Conservation (phyloP, 345 rosid species). For the Stellera chamaejasme region DNA sequence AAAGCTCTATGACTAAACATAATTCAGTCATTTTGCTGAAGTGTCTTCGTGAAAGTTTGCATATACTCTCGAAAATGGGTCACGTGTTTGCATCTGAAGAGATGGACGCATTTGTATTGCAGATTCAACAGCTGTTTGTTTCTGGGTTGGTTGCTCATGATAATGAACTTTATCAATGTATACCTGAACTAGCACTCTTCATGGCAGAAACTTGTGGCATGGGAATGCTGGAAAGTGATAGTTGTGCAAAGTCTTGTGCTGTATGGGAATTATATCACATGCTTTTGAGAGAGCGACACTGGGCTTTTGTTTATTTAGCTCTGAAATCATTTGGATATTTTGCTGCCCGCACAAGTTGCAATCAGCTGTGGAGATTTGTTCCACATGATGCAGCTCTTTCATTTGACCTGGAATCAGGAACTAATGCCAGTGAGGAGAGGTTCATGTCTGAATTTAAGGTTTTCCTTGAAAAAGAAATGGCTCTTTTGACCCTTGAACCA, state of each 20-base stretch:
- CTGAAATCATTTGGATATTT: constrained; percentile 73
- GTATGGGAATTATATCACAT: constrained; percentile 76
- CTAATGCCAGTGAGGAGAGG: constrained; percentile 48
- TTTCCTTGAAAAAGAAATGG: constrained; percentile 73
- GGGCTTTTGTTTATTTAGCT: constrained; percentile 75
- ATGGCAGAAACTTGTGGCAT: constrained; percentile 59
- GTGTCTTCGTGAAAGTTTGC: constrained; percentile 47
- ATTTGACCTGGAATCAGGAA: constrained; percentile 48
- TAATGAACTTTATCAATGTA: constrained; percentile 34
- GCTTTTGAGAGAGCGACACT: constrained; percentile 67
- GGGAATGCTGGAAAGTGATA: constrained; percentile 50
- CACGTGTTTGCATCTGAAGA: constrained; percentile 44
- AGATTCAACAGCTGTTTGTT: constrained; percentile 59
- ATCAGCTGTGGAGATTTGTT: constrained; percentile 81
- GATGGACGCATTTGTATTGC: constrained; percentile 55
- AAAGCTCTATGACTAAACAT: constrained; percentile 24
- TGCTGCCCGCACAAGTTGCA: constrained; percentile 72
- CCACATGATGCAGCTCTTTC: constrained; percentile 81
- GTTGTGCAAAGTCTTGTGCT: constrained; percentile 52
- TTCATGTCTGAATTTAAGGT: constrained; percentile 77
- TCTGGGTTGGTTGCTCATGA: constrained; percentile 32
- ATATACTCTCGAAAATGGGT: constrained; percentile 42
- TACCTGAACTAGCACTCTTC: constrained; percentile 60
- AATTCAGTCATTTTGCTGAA: constrained; percentile 23
- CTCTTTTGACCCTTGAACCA: constrained; percentile 30